Conservation (phyloP, 1,284 basidiomycete species). For the Pholiota adiposa region DNA sequence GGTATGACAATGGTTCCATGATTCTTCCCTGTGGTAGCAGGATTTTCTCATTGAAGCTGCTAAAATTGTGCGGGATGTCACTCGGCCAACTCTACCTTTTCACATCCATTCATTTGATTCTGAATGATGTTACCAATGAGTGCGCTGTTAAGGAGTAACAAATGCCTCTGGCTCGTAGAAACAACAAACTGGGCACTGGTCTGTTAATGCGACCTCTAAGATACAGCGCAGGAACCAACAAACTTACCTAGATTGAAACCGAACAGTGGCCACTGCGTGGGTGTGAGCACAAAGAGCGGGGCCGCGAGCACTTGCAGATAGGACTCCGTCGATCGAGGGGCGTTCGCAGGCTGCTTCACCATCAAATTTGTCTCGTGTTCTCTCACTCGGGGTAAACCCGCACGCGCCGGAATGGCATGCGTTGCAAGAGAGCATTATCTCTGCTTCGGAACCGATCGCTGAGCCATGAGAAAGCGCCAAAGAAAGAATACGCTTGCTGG, state of each 20-base stretch:
- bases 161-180: not conserved
- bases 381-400: constrained; percentile 3
- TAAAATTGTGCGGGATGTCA: not conserved
- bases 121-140: not conserved
- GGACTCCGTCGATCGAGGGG: constrained; percentile 10
- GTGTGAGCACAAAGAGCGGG: not conserved
- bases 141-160: not conserved
- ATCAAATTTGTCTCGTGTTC: not conserved
- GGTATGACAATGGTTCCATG: not conserved
- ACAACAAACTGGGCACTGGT: not conserved
- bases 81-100: not conserved
- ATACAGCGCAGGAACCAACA: not conserved
- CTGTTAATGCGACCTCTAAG: not conserved
- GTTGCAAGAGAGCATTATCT: not conserved
- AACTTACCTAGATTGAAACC: not conserved
- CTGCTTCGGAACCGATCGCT: constrained; percentile 6
- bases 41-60: constrained; percentile 6
- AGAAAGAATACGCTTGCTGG: not conserved
- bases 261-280: not conserved
- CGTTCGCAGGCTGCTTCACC: not conserved
- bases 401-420: constrained; percentile 1
- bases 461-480: not conserved
- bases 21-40: not conserved
- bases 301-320: not conserved
- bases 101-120: constrained; percentile 3